phyloP scores from a whole-genome alignment of 768 basidiomycete species.

The Lentinula guzmanii region DNA sequence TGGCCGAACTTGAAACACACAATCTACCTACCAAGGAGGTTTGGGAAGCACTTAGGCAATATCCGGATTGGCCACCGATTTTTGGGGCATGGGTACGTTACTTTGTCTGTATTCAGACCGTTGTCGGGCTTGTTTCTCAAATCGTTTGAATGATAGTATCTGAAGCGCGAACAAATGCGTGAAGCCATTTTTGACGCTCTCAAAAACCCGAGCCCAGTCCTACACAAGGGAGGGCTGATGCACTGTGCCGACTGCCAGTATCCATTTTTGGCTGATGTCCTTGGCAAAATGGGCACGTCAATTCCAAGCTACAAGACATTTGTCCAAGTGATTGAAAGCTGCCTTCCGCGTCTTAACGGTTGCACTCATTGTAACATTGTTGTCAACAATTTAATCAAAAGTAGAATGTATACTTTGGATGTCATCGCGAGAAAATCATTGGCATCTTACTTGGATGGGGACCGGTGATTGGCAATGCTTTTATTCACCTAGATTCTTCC shows the following conservation, averaged over 20 bases:
- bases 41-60: background rate
- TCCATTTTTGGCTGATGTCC: background rate
- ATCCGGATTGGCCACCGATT: background rate
- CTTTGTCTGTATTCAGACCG: background rate
- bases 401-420: background rate
- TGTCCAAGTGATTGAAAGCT: background rate
- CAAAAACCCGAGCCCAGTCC: background rate
- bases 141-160: background rate
- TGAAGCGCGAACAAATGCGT: background rate
- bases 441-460: background rate
- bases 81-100: conserved; percentile 2
- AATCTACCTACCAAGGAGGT: background rate
- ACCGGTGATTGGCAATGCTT: background rate
- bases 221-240: background rate
- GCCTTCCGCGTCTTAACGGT: background rate
- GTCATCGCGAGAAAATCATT: background rate
- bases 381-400: background rate
- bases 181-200: background rate
- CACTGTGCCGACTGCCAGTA: background rate
- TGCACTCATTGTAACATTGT: background rate
- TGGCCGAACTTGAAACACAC: background rate
- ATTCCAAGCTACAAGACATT: background rate
- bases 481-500: no score
- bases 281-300: background rate
- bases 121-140: background rate